Evolutionary conservation across 306 rosid species (phyloP).

Genomic region (Pyrus betulifolia): DNA sequence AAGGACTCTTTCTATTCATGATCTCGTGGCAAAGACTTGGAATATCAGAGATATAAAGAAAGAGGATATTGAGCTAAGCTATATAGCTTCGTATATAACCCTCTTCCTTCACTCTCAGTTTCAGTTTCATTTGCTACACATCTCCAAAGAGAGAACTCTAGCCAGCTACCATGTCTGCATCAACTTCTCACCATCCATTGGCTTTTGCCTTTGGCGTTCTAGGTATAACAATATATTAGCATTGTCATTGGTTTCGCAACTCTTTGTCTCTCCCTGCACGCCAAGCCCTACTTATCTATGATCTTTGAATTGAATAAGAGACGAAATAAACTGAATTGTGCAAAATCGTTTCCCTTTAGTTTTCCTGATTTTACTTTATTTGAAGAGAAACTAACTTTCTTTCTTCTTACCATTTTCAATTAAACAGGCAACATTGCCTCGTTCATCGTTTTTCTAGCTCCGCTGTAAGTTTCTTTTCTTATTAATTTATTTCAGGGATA

Average conservation of each 20-base stretch:
- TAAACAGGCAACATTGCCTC: slow-evolving; percentile 66
- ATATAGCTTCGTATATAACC: not conserved
- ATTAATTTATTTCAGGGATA: not conserved
- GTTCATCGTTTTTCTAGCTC: slow-evolving; percentile 78
- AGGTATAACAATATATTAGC: slow-evolving; percentile 29
- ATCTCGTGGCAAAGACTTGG: not conserved
- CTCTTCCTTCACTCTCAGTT: slow-evolving; percentile 2
- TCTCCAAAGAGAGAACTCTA: not conserved
- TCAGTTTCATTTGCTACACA: not conserved
- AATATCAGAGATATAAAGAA: not conserved
- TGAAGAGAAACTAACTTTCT: not conserved
- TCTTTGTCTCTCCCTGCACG: not conserved
- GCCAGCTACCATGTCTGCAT: slow-evolving; percentile 15
- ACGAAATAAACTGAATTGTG: not conserved
- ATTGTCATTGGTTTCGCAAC: not conserved
- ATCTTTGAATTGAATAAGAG: not conserved
- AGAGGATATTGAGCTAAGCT: not conserved
- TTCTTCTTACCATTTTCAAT: not conserved
- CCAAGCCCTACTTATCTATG: not conserved
- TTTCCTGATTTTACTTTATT: not conserved
- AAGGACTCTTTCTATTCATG: not conserved
- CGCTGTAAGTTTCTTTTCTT: slow-evolving; percentile 47
- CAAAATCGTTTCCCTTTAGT: not conserved
- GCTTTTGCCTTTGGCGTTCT: slow-evolving; percentile 55
- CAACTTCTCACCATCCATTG: slow-evolving; percentile 23